Conservation (phyloP, 2,329 filamentous ascomycete species). For the Teratosphaeria pseudoeucalypti region DNA sequence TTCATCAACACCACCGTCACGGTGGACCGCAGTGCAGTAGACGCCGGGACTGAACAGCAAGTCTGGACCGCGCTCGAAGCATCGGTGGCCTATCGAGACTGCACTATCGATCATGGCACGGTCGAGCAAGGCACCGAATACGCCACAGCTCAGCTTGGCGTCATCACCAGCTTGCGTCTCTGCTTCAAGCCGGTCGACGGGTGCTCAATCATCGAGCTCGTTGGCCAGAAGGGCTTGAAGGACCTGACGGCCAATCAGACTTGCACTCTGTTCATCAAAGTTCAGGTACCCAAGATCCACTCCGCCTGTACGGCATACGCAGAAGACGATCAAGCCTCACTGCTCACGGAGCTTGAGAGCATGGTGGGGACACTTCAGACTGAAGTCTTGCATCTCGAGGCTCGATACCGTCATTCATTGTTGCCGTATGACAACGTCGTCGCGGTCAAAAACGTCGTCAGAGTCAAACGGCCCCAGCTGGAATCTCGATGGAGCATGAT, state of each 20-base stretch:
- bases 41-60: conserved; percentile 13
- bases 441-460: conserved; percentile 19
- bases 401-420: conserved; percentile 25
- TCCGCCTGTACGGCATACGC: not conserved
- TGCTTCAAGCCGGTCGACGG: conserved; percentile 21
- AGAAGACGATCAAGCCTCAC: conserved; percentile 16
- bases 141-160: conserved; percentile 5
- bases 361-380: conserved; percentile 23
- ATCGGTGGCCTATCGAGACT: conserved; percentile 8
- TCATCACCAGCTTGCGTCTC: conserved; percentile 18
- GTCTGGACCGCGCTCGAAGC: conserved; percentile 23
- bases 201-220: conserved; percentile 16
- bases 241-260: conserved; percentile 14
- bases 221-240: conserved; percentile 21
- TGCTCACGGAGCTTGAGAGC: conserved; percentile 24
- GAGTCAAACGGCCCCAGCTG: conserved; percentile 21
- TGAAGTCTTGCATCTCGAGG: conserved; percentile 23
- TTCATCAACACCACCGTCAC: conserved; percentile 17
- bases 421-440: conserved; percentile 23
- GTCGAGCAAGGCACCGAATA: not conserved
- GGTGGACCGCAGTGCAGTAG: conserved; percentile 14
- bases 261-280: conserved; percentile 20
- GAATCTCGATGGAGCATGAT: conserved; percentile 25
- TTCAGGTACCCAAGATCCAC: conserved; percentile 15
- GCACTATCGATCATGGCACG: not conserved